Percentiles rank a stretch among this genome's conserved stretches.
Conservation (phyloP, 139 green algal species). For the Haematococcus sp. region DNA sequence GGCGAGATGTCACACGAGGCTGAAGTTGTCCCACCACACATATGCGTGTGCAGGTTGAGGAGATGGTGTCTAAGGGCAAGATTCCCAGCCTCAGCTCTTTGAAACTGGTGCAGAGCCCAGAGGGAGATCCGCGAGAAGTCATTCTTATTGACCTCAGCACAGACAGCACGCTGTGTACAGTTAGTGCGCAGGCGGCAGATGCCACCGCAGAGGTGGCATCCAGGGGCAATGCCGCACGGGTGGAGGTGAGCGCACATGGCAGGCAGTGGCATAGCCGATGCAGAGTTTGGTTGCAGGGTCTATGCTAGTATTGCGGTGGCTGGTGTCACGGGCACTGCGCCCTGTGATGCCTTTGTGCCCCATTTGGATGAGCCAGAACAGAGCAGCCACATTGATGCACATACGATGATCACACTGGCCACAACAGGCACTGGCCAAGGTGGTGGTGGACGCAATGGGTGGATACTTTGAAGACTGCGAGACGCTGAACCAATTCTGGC, state of each 20-base stretch:
- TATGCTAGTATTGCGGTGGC: too few relatives aligned
- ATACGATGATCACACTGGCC: neutral
- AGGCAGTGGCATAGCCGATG: neutral
- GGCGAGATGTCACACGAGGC: too few relatives aligned
- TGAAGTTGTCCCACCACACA: too few relatives aligned
- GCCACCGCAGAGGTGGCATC: conserved; percentile 11
- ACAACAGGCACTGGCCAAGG: conserved; percentile 27
- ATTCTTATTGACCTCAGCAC: conserved; percentile 22
- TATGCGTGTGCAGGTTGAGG: too few relatives aligned
- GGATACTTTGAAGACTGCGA: conserved; percentile 27
- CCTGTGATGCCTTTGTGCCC: neutral
- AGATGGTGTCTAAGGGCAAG: neutral
- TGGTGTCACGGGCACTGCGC: neutral
- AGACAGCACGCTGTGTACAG: conserved; percentile 14
- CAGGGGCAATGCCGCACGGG: conserved; percentile 3
- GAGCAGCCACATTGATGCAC: neutral
- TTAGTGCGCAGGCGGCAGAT: conserved; percentile 24
- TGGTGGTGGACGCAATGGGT: conserved; percentile 33
- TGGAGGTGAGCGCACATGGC: conserved; percentile 4
- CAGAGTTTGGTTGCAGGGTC: too few relatives aligned
- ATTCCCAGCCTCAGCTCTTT: conserved; percentile 30
- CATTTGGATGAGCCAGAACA: neutral
- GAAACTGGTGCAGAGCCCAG: conserved; percentile 9
- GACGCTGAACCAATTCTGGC: conserved; percentile 30
- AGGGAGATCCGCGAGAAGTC: conserved; percentile 33